These are phyloP conservation scores for Wallacemonas collosoma DNA, from an alignment of 208 protist species.

Conservation along the genomic window DNA sequence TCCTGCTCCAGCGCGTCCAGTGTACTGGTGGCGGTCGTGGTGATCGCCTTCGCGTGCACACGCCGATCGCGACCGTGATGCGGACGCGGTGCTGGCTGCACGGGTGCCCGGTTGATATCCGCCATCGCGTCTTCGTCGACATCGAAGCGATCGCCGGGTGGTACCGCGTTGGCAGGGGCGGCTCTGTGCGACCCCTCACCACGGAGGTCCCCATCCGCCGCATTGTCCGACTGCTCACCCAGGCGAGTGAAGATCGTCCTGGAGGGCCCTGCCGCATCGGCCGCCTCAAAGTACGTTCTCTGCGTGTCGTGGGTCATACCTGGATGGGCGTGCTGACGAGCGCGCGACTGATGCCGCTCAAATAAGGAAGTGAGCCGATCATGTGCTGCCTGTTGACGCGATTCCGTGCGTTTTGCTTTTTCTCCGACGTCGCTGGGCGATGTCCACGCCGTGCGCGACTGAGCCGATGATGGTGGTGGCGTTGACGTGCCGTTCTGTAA, in stretches of 20 bases:
- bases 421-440: not conserved
- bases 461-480: too few species aligned
- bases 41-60: not conserved
- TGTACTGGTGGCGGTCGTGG: not conserved
- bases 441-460: slow-evolving; percentile 4
- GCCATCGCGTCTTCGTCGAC: slow-evolving; percentile 8
- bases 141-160: not conserved
- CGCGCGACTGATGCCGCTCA: not conserved
- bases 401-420: not conserved
- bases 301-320: not conserved
- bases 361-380: not conserved
- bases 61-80: not conserved
- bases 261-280: too few species aligned
- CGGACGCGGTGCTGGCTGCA: not conserved
- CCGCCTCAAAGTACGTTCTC: too few species aligned
- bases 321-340: not conserved
- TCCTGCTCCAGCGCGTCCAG: slow-evolving; percentile 70
- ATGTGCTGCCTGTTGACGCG: not conserved
- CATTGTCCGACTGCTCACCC: too few species aligned
- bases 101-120: not conserved
- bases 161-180: too few species aligned
- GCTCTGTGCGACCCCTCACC: too few species aligned
- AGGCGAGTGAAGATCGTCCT: too few species aligned
- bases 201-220: too few species aligned
- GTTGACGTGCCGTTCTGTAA: too few species aligned